Evolutionary conservation across 2,329 filamentous ascomycete genomes (phyloP), one percentile per base, ranked within the genome.

Genomic region (Cladophialophora yegresii): DNA sequence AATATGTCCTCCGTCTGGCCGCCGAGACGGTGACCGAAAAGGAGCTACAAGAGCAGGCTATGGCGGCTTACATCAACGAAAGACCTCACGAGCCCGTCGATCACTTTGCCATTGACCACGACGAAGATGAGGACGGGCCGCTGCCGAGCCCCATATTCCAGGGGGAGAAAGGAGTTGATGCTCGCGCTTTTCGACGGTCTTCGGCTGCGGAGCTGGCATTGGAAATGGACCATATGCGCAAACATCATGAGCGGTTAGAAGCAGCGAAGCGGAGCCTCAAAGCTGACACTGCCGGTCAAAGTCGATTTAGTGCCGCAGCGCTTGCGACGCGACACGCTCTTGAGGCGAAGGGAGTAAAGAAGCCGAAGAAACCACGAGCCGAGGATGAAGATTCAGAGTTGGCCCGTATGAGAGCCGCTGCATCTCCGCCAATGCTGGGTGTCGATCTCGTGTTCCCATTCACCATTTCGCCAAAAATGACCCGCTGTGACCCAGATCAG

Each of bases 401-500:
- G 45, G 78, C 82, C 66, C 80, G 81, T 28, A 84, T 86, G 79
- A 82, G 82, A 23, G 87, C 87, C 65, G 80, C 81, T 50, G 83
- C 83, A 28, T 84, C 83, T 49, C 93, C 93, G 47, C 93, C 93
- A 9, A 96, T 98, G 92, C 85, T 96, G 10, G 93, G 93, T 62
- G 80, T 82, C 63, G 90, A 96, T 70, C 84, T 98, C 61, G 81
- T 83, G 28, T 96, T 97, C 75, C 90, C 92, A 36, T 85, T 85
- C 74, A 96, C 92, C 74, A 83, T 84, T 9, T 96, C 93, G 28
- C 93, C 93, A 5, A 89, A 93, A 75, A 85, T 88, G 61, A 96
- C 92, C 16, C 88, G 91, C 72, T 89, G 96, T 72, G 92, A 96
- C 73, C 87, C 90, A 0, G 88, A 90, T 62, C 89, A 92, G 73